phyloP scores from a whole-genome alignment of 2,329 filamentous ascomycete genomes.

The Aspergillus brunneoviolaceus region DNA sequence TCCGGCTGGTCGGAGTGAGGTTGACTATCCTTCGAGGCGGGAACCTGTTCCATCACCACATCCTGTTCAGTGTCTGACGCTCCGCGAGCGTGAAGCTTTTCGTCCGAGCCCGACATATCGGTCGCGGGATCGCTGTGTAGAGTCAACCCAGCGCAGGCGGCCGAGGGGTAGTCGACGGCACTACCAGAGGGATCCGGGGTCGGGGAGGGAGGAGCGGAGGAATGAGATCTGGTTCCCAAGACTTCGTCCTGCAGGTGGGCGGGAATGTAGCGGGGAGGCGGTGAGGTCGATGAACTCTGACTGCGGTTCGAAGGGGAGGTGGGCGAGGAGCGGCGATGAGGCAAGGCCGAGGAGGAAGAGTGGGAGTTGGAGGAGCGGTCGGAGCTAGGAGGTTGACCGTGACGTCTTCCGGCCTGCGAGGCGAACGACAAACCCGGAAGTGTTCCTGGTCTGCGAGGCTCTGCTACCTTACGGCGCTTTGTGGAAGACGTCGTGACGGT shows the following conservation, averaged over 20 bases:
- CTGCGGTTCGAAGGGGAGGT: constrained; percentile 26
- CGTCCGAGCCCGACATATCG: constrained; percentile 44
- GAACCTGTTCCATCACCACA: constrained; percentile 24
- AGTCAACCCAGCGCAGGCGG: constrained; percentile 54
- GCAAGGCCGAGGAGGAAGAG: constrained; percentile 15
- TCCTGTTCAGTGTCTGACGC: constrained; percentile 33
- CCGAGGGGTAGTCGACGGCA: constrained; percentile 47
- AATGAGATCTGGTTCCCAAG: constrained; percentile 32
- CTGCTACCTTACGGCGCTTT: constrained; percentile 51
- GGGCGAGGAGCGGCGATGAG: constrained; percentile 21
- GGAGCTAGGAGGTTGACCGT: constrained; percentile 25
- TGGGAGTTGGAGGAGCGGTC: constrained; percentile 23
- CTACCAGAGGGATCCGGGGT: constrained; percentile 30
- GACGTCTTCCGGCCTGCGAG: constrained; percentile 39
- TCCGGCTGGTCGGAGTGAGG: constrained; percentile 32
- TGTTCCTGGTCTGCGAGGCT: constrained; percentile 41
- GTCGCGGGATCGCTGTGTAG: constrained; percentile 47
- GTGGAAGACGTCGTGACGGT: constrained; percentile 51
- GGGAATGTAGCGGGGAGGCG: constrained; percentile 51
- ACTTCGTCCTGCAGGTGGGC: constrained; percentile 58
- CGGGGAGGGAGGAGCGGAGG: constrained; percentile 38
- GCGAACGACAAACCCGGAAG: constrained; percentile 29
- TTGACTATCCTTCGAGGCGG: constrained; percentile 17
- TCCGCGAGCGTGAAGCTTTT: constrained; percentile 30
- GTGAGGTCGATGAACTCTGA: constrained; percentile 31